Evolutionary conservation across 306 rosid genomes (phyloP).

Genomic region (Gastrolobium bilobum): DNA sequence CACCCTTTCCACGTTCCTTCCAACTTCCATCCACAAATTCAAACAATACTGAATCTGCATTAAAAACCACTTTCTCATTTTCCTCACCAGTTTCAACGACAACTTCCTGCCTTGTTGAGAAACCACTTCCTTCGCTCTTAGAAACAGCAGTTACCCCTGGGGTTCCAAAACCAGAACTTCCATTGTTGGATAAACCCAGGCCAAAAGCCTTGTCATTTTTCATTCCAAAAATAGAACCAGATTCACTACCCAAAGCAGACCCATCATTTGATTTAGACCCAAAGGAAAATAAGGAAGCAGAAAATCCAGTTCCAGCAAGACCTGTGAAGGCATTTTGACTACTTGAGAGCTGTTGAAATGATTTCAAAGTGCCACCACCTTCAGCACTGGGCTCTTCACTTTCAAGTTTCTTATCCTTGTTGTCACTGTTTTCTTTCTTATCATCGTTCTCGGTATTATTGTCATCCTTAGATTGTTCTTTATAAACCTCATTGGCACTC

Average conservation of each 20-base stretch:
- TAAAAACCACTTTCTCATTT: slow-evolving; percentile 76
- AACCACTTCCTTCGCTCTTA: slow-evolving; percentile 67
- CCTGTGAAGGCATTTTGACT: slow-evolving; percentile 97
- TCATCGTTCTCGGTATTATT: slow-evolving; percentile 47
- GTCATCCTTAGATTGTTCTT: slow-evolving; percentile 45
- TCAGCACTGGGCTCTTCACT: slow-evolving; percentile 61
- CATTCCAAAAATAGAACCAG: slow-evolving; percentile 63
- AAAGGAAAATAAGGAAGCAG: slow-evolving; percentile 81
- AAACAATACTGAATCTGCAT: slow-evolving; percentile 79
- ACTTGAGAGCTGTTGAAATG: slow-evolving; percentile 90
- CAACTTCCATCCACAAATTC: slow-evolving; percentile 83
- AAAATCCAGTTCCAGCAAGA: slow-evolving; percentile 90
- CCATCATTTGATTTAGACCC: slow-evolving; percentile 73
- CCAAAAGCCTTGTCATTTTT: slow-evolving; percentile 68
- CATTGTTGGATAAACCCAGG: slow-evolving; percentile 74
- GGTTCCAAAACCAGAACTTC: slow-evolving; percentile 71
- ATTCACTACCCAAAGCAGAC: slow-evolving; percentile 38
- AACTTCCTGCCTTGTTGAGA: slow-evolving; percentile 79
- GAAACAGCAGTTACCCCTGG: slow-evolving; percentile 62
- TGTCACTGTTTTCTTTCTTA: slow-evolving; percentile 43
- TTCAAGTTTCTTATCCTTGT: slow-evolving; percentile 60
- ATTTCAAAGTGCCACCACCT: slow-evolving; percentile 64
- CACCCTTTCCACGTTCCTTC: slow-evolving; percentile 99
- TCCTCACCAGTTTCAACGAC: slow-evolving; percentile 95
- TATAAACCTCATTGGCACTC: slow-evolving; percentile 51